Evolutionary conservation across 192 early-diverging fungal genomes (phyloP).

Genomic region (Gamsiella multidivaricata): DNA sequence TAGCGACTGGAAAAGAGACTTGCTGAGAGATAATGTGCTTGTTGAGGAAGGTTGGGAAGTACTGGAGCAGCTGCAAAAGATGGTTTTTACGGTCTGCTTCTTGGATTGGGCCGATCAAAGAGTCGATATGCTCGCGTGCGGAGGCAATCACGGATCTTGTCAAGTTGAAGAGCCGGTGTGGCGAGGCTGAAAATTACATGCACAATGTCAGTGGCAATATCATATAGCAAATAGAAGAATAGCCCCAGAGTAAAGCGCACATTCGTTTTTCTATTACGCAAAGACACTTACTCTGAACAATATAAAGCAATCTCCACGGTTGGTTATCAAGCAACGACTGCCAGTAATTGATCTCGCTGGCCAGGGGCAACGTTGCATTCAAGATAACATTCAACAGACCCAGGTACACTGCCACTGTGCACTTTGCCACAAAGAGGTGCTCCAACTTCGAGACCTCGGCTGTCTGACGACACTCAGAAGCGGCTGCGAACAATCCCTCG

Average conservation of each 20-base stretch:
- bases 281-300: slow-evolving; percentile 59
- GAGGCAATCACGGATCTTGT: slow-evolving; percentile 19
- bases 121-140: slow-evolving; percentile 35
- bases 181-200: slow-evolving; percentile 22
- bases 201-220: too few species aligned
- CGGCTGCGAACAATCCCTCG: neutral
- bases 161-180: slow-evolving; percentile 20
- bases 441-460: slow-evolving; percentile 30
- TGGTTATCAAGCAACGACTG: slow-evolving; percentile 59
- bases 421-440: slow-evolving; percentile 63
- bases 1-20: slow-evolving; percentile 56
- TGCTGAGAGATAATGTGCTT: slow-evolving; percentile 35
- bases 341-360: slow-evolving; percentile 76
- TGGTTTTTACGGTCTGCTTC: slow-evolving; percentile 2
- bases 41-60: slow-evolving; percentile 49
- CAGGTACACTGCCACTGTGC: slow-evolving; percentile 66
- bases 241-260: too few species aligned
- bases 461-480: neutral
- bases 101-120: slow-evolving; percentile 16
- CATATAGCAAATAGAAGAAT: slow-evolving; percentile 28
- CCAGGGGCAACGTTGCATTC: slow-evolving; percentile 67
- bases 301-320: slow-evolving; percentile 54
- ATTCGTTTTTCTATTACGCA: too few species aligned
- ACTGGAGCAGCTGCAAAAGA: slow-evolving; percentile 25
- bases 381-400: slow-evolving; percentile 67